Evolutionary conservation across 495 filamentous ascomycete genomes (phyloP), one percentile per base, ranked within the genome.

Genomic region (Viridothelium virens): DNA sequence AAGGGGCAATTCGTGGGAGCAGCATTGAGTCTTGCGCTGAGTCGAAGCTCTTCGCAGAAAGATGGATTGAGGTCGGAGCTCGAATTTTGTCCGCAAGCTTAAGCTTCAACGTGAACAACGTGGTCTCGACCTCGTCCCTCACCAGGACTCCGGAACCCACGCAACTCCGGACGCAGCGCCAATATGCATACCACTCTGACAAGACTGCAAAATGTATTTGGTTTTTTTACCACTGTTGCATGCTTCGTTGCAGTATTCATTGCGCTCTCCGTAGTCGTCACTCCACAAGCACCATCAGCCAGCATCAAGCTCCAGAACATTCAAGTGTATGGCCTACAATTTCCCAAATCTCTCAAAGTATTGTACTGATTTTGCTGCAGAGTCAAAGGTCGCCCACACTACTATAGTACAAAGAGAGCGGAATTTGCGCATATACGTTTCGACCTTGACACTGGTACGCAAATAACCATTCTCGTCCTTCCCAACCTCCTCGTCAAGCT

Each of bases 341-440:
- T 16, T 16, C 38, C 12, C 33, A 18, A 41, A 4, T 18, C 11
- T 25, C 39, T 47, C 46, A 46, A 65, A 66, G 66, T 56, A 70
- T 64, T 1, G 34, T 63, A 50, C 44, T 41, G 31, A 31, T 2
- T 2, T 14, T 14, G 34, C n/a, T 69, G 69, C 74, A 96, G 91
- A 67, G 85, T 91, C 65, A 88, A 87, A 75, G 94, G 94, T 64
- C 85, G 93, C 31, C 92, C 91, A 61, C 89, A 97, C 76, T 97
- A 97, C 83, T 94, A 96, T 83, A 89, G 87, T 64, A 81, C 84
- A 38, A 96, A 93, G 77, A 89, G 88, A 72, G 92, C 96, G 76
- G 93, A 98, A 78, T 96, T 96, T 75, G 93, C 92, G 68, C 84
- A 93, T 72, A 87, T 98, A 75, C 89, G 87, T 70, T 97, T 98